A percentile compares a stretch with the other conserved stretches of the same genome.
phyloP scores from a whole-genome alignment of 805 yeast genomes.

The Blastobotrys muscicola region DNA sequence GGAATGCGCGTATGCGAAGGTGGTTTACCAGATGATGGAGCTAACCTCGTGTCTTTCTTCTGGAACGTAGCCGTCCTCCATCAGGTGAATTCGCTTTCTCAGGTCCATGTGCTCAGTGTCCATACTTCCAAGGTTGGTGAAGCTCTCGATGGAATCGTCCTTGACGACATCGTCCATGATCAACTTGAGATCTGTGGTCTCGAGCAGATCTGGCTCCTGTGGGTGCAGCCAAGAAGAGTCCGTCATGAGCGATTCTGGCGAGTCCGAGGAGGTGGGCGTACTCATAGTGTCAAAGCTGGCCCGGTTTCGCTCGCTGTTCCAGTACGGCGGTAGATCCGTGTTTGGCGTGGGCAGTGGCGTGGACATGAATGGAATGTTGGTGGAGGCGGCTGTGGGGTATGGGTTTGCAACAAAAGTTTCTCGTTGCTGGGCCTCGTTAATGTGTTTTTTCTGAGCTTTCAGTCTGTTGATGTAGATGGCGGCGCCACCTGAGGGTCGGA shows the following conservation, averaged over 20 bases:
- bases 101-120: constrained; percentile 11
- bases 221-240: constrained; percentile 3
- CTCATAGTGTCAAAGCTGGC: too few species aligned
- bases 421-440: constrained; percentile 14
- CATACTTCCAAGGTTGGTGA: neutral
- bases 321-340: neutral
- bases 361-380: neutral
- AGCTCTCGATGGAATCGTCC: neutral
- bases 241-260: constrained; percentile 7
- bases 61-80: constrained; percentile 18
- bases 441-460: constrained; percentile 15
- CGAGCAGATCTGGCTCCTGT: constrained; percentile 8
- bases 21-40: constrained; percentile 8
- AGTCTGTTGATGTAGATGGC: constrained; percentile 22
- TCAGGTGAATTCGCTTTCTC: constrained; percentile 18
- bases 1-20: neutral
- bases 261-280: neutral
- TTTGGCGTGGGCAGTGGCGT: neutral
- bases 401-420: constrained; percentile 6
- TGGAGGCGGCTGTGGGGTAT: neutral
- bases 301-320: too few species aligned
- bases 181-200: constrained; percentile 12
- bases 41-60: constrained; percentile 10
- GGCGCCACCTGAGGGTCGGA: constrained; percentile 26
- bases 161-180: constrained; percentile 10